Evolutionary conservation across 2,329 filamentous ascomycete genomes (phyloP), one percentile per base, ranked within the genome.

Genomic region (Pseudopithomyces chartarum): DNA sequence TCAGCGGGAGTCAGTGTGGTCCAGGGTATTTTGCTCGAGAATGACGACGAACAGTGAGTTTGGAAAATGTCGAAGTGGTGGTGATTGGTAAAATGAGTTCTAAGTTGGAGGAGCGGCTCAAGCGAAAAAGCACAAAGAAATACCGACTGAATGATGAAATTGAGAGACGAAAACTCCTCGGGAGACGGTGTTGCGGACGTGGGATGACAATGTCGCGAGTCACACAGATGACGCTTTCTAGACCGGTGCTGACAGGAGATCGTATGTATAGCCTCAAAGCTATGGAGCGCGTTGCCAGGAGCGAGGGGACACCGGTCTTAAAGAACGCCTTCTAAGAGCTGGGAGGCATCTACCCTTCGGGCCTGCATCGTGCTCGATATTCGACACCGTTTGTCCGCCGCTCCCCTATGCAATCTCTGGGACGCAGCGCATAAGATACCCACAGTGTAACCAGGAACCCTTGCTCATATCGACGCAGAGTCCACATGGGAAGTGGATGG

Each of bases 221-320:
- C n/a, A 38, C 26, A 51, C 23, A 34, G 26, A 34, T 34, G 17
- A 33, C 22, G 23, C 23, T 26, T 17, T 22, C 15, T 13, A 40
- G 38, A 40, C n/a, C 17, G 38, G 11, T 46, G 23, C 22, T 38
- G 23, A 32, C 17, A n/a, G 33, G 36, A 29, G 15, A 8, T 33
- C 23, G 8, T n/a, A n/a, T n/a, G 38, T 45, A 45, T 38, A 45
- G 29, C 50, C 11, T 29, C 40, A n/a, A 22, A 17, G 10, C 22
- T 26, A 36, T 23, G 15, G 38, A 12, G 8, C 50, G 15, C 52
- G 44, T 43, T 29, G 44, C n/a, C 44, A 49, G 36, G 11, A 29
- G 22, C 13, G 39, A 23, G 43, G 53, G 39, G 26, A n/a, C 6
- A 22, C 29, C 13, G 19, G 19, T 26, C 54, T 56, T 56, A 56